Base-by-base conservation (phyloP, 2,329 filamentous ascomycete species). In the Aureobasidium sp. region DNA sequence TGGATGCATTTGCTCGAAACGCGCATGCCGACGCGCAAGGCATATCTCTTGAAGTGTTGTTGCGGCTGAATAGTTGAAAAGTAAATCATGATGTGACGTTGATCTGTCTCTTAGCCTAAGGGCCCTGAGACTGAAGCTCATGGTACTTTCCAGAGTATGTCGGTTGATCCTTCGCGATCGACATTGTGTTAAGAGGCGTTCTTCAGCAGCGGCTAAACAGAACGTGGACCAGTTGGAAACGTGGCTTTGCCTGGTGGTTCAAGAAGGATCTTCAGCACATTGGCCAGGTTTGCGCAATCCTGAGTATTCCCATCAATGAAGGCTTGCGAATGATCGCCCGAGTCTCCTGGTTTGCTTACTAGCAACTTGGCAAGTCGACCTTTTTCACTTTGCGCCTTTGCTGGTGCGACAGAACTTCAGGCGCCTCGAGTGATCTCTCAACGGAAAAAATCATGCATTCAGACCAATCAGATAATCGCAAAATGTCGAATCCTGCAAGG, bases 221-320 rank as follows among this genome's bases (percentile, higher is more conserved):
- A 39, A 59, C 55, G 47, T 59, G 55, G 55, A 27, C 43, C 55
- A 59, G 55, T 59, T 59, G 55, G 43, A 48, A 59, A 59, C 55
- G 55, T 59, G 55, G 41, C 43, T 59, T n/a, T 57, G 36, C 37
- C 50, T 39, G 37, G 20, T 43, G 24, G 52, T 57, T 57, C 53
- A 36, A n/a, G 53, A n/a, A 41, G n/a, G 53, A 57, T 57, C 53
- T 57, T 44, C 53, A 46, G 41, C 27, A 39, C 27, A 26, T 57
- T 57, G 53, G 53, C 39, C 53, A 57, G 29, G 39, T 57, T 57
- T 57, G 53, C 53, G 53, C 53, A 57, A 57, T 57, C 53, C 17
- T 36, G 15, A 46, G 36, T 32, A 46, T 44, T 57, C 36, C 53
- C 53, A n/a, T 57, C 53, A 36, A 36, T 57, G 53, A 46, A 32